Evolutionary conservation across 805 yeast species (phyloP), one percentile per base, ranked within the genome.

Genomic region (Sugiyamaella chiloensis): DNA sequence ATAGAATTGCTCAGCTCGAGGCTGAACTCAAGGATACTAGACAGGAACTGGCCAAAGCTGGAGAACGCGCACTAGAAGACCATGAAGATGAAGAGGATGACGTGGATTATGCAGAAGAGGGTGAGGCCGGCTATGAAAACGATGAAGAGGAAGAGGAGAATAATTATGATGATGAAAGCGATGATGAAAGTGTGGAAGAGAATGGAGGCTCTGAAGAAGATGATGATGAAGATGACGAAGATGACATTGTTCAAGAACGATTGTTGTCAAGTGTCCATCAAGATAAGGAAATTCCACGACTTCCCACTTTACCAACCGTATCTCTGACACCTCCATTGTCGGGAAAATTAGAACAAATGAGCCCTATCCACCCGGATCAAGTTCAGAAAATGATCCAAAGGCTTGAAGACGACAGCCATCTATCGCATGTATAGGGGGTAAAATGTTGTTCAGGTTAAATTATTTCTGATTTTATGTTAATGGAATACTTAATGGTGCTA

Each of bases 211-310:
- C 8, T 6, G 52, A 46, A 8, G 47, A 41, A 14, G 37, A 16
- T 8, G 52, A 29, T 16, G 46, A 30, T 6, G 49, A 36, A 11
- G 41, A 27, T 19, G 45, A 23, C 2, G 54, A 45, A 5, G 49
- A 51, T 24, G 32, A 24, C 11, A 27, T 9, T 20, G 24, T 5
- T 17, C 24, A 11, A 4, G n/a, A 14, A 9, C 7, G 12, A 3
- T 17, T 14, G 19, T 24, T 24, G 5, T 17, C 27, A 12, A 27
- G 12, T n/a, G 40, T 30, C 8, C 12, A 7, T n/a, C 44, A 42
- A 34, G 16, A n/a, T 34, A 27, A 32, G 31, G 34, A 14, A 37
- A 14, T 16, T 24, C 42, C 29, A 39, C 9, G 30, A 39, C 23
- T 39, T 16, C n/a, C 17, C n/a, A 16, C 26, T 12, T 14, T 39